Base-by-base conservation (phyloP, 192 early-diverging fungal species). In the Physocladia obscura region DNA sequence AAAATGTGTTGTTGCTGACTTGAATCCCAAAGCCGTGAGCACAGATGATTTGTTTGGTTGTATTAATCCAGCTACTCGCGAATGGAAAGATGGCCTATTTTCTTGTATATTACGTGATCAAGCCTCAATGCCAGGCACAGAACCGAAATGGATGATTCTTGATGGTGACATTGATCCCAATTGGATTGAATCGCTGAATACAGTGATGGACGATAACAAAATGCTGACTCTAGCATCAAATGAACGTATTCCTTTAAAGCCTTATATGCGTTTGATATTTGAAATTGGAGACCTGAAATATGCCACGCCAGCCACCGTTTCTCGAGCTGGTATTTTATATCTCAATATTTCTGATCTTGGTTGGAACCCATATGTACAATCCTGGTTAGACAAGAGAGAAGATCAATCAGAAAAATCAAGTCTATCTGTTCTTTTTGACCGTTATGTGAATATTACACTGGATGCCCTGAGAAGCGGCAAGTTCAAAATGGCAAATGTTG, bases 171-270 rank as follows among this genome's bases (percentile, higher is more conserved):
- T 88, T 76, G 82, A 86, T 73, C 82, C 84, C 21, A 88, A 87
- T 77, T 88, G 87, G 87, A 88, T 88, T 73, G 87, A 88, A 67
- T 84, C 81, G 3, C 70, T 88, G 31, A 88, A 88, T 69, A 88
- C 87, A 2, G 87, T 88, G 38, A 88, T 88, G 87, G 87, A 88
- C 59, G 87, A 88, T 73, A 88, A 88, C 77, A 88, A 88, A 56
- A 85, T 88, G 82, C 75, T 88, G 3, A 88, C 87, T 1, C 62
- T 88, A 1, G 87, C 87, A 19, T 76, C 73, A 31, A 88, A 88
- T 74, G 87, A 88, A 67, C 87, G 87, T 71, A 88, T 88, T 78
- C 87, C 87, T 3, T 61, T 88, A 32, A 87, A 88, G 52, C 76
- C 82, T 2, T 77, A 86, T 71, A 86, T 88, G 87, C 68, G 87